Evolutionary conservation across 140 eudicot genomes (phyloP).

Genomic region (Stevia rebaudiana): DNA sequence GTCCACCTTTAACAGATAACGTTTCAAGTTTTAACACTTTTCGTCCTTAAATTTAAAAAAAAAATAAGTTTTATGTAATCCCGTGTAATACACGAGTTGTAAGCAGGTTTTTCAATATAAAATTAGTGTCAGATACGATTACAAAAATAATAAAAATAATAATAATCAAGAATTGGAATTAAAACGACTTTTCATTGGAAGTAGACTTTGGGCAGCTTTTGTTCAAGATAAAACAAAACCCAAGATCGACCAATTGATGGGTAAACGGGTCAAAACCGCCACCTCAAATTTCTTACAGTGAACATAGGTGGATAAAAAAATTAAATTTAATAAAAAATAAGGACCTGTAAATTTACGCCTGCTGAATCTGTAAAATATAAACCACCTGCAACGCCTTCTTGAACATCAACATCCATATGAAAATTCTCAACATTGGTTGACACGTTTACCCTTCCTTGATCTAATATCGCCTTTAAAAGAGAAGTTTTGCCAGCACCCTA

Average conservation of each 20-base stretch:
- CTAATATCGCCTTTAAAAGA: constrained; percentile 74
- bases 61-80: no score
- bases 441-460: constrained; percentile 42
- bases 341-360: constrained; percentile 90
- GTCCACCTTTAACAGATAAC: no score
- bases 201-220: neutral
- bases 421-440: constrained; percentile 37
- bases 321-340: constrained; percentile 13
- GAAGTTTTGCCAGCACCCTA: constrained; percentile 98
- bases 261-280: neutral
- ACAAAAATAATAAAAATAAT: neutral
- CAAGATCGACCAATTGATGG: neutral
- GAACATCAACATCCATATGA: constrained; percentile 50
- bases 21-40: no score
- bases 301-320: constrained; percentile 5
- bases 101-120: no score
- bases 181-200: neutral
- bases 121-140: no score
- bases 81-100: no score
- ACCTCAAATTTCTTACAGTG: neutral
- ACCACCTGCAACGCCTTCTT: constrained; percentile 93
- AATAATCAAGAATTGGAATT: neutral
- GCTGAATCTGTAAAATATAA: constrained; percentile 76
- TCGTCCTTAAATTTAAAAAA: no score
- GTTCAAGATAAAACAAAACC: neutral